phyloP scores from a whole-genome alignment of 345 rosid species.

The Carallia pectinifolia region DNA sequence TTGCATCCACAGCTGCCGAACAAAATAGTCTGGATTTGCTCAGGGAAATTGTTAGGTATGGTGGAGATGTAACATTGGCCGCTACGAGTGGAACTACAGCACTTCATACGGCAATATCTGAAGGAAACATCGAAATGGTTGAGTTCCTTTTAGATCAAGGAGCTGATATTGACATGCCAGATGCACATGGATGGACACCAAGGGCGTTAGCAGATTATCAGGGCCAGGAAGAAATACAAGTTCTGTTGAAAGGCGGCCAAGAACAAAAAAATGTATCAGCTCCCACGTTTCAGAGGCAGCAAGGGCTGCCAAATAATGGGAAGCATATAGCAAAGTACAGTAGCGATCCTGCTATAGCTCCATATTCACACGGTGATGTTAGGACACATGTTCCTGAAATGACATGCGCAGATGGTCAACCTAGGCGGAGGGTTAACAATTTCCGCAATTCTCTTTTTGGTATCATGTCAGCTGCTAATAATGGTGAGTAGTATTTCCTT shows the following conservation, averaged over 20 bases:
- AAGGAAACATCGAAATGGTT: slow-evolving; percentile 59
- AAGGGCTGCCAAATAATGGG: slow-evolving; percentile 13
- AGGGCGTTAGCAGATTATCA: slow-evolving; percentile 71
- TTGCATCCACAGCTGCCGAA: slow-evolving; percentile 52
- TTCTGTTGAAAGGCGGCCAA: slow-evolving; percentile 31
- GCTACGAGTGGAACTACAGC: slow-evolving; percentile 53
- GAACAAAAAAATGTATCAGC: slow-evolving; percentile 6
- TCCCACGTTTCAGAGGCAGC: slow-evolving; percentile 19
- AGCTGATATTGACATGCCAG: slow-evolving; percentile 56
- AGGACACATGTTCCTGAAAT: slow-evolving; percentile 28
- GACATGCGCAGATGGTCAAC: slow-evolving; percentile 30
- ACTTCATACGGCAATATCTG: slow-evolving; percentile 65
- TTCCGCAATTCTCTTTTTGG: slow-evolving; percentile 76
- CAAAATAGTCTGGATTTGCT: slow-evolving; percentile 57
- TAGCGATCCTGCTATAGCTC: slow-evolving; percentile 55
- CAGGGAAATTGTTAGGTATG: slow-evolving; percentile 43
- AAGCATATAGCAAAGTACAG: slow-evolving; percentile 52
- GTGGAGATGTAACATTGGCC: slow-evolving; percentile 60
- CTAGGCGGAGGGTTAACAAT: slow-evolving; percentile 43
- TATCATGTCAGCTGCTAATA: slow-evolving; percentile 61
- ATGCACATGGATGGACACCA: slow-evolving; percentile 72
- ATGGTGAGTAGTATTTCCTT: slow-evolving; percentile 32
- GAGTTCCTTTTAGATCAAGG: slow-evolving; percentile 63
- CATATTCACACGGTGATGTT: slow-evolving; percentile 19
- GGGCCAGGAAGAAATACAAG: slow-evolving; percentile 68